These are phyloP conservation scores for Jackrogersella multiformis DNA, from an alignment of 495 filamentous ascomycete species.

Conservation along the genomic window DNA sequence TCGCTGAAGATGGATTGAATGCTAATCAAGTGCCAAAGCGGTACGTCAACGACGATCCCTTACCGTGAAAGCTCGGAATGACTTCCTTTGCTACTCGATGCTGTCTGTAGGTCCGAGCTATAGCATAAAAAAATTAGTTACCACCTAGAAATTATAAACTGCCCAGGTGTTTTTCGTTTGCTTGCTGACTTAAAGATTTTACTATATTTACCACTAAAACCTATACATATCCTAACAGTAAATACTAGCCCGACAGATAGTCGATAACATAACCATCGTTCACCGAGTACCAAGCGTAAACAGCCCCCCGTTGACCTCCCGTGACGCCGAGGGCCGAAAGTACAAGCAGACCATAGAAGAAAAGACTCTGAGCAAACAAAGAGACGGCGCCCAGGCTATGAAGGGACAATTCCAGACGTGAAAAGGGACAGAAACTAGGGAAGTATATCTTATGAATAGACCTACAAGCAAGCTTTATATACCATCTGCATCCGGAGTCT, in stretches of 20 bases:
- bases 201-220: slow-evolving; percentile 25
- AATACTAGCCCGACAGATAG: slow-evolving; percentile 8
- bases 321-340: slow-evolving; percentile 14
- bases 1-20: too few relatives aligned
- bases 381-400: slow-evolving; percentile 22
- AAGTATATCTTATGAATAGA: slow-evolving; percentile 13
- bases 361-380: not conserved
- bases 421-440: slow-evolving; percentile 2
- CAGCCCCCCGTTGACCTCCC: slow-evolving; percentile 8
- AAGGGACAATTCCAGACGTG: slow-evolving; percentile 7
- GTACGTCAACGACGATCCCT: too few relatives aligned
- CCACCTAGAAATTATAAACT: too few relatives aligned
- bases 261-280: slow-evolving; percentile 22
- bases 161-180: not conserved
- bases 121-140: too few relatives aligned
- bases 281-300: slow-evolving; percentile 2
- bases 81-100: too few relatives aligned
- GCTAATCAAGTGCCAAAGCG: too few relatives aligned
- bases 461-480: slow-evolving; percentile 35
- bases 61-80: too few relatives aligned
- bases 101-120: too few relatives aligned
- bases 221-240: slow-evolving; percentile 17
- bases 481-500: slow-evolving; percentile 7
- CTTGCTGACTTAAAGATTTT: not conserved
- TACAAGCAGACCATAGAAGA: slow-evolving; percentile 8